These are phyloP conservation scores for Limnanthes douglasii DNA, from an alignment of 345 rosid genomes.

Conservation along the genomic window DNA sequence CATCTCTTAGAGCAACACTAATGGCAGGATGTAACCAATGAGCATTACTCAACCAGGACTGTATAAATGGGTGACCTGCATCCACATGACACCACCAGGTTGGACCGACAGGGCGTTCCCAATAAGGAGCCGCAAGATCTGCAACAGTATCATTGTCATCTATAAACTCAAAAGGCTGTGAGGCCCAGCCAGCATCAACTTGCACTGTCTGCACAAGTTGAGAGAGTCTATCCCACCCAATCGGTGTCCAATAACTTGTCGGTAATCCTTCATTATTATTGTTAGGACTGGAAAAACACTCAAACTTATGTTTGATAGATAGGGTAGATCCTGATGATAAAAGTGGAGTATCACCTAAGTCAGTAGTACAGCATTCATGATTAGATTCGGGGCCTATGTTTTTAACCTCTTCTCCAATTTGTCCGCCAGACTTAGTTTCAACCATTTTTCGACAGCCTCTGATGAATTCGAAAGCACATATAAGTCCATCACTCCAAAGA, in stretches of 20 bases:
- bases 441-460: conserved; percentile 13
- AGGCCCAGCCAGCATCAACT: conserved; percentile 21
- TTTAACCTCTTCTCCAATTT: conserved; percentile 1
- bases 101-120: conserved; percentile 42
- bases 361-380: too few relatives aligned
- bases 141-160: conserved; percentile 31
- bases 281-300: conserved; percentile 1
- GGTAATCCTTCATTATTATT: conserved; percentile 7
- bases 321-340: neutral
- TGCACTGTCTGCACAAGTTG: conserved; percentile 36
- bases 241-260: conserved; percentile 29
- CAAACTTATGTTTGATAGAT: conserved; percentile 1
- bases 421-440: conserved; percentile 8
- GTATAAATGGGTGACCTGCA: conserved; percentile 26
- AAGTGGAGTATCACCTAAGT: conserved; percentile 3
- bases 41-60: conserved; percentile 31
- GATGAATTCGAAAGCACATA: conserved; percentile 41
- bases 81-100: conserved; percentile 61
- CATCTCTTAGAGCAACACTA: conserved; percentile 32
- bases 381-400: too few relatives aligned
- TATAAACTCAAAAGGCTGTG: conserved; percentile 8
- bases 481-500: conserved; percentile 46
- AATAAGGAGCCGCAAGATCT: conserved; percentile 41
- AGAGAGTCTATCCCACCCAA: conserved; percentile 43
- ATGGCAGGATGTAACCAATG: conserved; percentile 53